A percentile compares a stretch with the other conserved stretches of the same genome.
phyloP scores from a whole-genome alignment of 2,329 filamentous ascomycete genomes.

The Penicillium hesseltinei region DNA sequence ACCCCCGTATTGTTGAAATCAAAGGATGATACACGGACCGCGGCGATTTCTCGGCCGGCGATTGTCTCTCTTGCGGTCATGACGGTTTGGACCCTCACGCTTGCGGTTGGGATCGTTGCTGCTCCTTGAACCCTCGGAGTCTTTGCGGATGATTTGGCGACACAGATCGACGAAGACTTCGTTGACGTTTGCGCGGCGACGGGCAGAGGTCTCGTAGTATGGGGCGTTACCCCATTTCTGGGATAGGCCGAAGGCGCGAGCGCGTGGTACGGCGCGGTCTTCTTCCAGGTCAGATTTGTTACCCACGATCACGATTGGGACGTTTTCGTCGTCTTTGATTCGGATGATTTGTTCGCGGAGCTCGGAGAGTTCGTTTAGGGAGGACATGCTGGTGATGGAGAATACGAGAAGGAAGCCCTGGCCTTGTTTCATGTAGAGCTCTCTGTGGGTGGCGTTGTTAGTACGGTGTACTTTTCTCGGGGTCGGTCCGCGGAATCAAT shows the following conservation, averaged over 20 bases:
- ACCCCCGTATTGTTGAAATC: constrained; percentile 8
- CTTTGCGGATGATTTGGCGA: constrained; percentile 75
- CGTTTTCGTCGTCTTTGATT: constrained; percentile 82
- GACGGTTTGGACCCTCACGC: constrained; percentile 34
- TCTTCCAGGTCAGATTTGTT: constrained; percentile 92
- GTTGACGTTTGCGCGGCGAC: constrained; percentile 81
- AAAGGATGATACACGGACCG: constrained; percentile 43
- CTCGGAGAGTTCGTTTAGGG: constrained; percentile 76
- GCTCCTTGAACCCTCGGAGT: constrained; percentile 45
- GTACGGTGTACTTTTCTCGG: constrained; percentile 18
- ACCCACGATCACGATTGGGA: constrained; percentile 85
- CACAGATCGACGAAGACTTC: constrained; percentile 85
- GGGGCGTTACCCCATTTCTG: constrained; percentile 82
- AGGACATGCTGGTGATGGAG: constrained; percentile 81
- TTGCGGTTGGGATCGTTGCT: constrained; percentile 31
- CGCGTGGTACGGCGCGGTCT: constrained; percentile 72
- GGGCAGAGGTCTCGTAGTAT: constrained; percentile 86
- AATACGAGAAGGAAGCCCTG: constrained; percentile 91
- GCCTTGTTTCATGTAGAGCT: constrained; percentile 90
- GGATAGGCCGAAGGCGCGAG: constrained; percentile 78
- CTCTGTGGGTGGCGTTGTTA: constrained; percentile 46
- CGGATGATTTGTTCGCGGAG: constrained; percentile 86
- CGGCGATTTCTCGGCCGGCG: constrained; percentile 32
- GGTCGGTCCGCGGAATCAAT: neutral
- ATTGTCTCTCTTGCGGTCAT: constrained; percentile 37